A percentile compares a stretch with the other conserved stretches of the same genome.
Conservation (phyloP, 2,329 filamentous ascomycete species). For the Hymenoscyphus albidus region DNA sequence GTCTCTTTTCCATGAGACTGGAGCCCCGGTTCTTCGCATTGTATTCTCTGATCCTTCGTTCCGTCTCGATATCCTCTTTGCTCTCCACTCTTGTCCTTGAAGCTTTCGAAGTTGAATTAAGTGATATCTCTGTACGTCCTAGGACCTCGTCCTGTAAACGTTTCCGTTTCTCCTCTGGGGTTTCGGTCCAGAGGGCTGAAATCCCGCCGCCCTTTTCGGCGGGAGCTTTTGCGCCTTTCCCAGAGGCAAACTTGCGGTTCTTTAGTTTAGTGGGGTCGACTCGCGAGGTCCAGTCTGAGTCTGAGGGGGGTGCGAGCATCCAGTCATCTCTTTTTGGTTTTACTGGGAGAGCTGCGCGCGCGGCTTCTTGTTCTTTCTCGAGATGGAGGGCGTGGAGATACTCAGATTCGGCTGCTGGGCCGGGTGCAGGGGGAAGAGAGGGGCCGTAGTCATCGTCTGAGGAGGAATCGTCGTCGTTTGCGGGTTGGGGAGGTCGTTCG, state of each 20-base stretch:
- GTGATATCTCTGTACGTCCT: conserved; percentile 49
- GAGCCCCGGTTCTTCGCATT: conserved; percentile 52
- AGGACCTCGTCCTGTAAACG: conserved; percentile 78
- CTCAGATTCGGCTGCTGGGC: conserved; percentile 27
- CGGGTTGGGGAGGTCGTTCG: conserved; percentile 35
- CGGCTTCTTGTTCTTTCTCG: conserved; percentile 31
- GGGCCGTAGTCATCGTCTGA: conserved; percentile 54
- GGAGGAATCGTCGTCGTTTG: conserved; percentile 24
- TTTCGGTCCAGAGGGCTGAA: conserved; percentile 76
- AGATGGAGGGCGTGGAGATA: conserved; percentile 11
- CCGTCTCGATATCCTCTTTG: conserved; percentile 42
- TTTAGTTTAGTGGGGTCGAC: conserved; percentile 81
- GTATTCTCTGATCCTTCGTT: conserved; percentile 53
- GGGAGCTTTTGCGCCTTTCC: conserved; percentile 51
- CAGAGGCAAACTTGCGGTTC: conserved; percentile 76
- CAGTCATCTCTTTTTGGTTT: conserved; percentile 73
- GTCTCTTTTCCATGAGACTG: conserved; percentile 52
- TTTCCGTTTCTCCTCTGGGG: conserved; percentile 79
- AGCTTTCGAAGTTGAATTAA: conserved; percentile 14
- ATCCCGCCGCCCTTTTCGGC: conserved; percentile 32
- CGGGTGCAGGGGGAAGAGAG: conserved; percentile 47
- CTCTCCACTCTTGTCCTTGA: conserved; percentile 21
- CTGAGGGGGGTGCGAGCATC: conserved; percentile 70
- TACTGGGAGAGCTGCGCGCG: conserved; percentile 33
- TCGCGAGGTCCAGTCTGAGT: conserved; percentile 51